A percentile compares a stretch with the other conserved stretches of the same genome.
These are phyloP conservation scores for Ascoidea tarda DNA, from an alignment of 805 yeast species.

Conservation along the genomic window DNA sequence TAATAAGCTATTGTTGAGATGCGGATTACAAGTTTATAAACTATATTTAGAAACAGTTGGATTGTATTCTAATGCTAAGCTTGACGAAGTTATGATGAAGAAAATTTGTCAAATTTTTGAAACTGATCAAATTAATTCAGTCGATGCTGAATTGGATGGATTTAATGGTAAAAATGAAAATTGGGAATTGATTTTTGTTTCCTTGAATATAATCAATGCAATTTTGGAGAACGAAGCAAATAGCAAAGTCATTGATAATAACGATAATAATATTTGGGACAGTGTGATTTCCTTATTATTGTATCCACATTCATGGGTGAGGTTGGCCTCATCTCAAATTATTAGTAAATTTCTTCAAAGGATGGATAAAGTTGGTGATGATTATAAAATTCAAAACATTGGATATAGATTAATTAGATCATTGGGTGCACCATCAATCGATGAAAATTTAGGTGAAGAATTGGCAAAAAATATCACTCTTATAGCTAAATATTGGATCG, in stretches of 20 bases:
- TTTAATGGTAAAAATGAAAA: constrained; percentile 21
- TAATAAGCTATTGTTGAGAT: constrained; percentile 40
- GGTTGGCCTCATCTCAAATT: constrained; percentile 44
- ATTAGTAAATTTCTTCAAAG: constrained; percentile 14
- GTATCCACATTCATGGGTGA: constrained; percentile 88
- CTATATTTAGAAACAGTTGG: constrained; percentile 40
- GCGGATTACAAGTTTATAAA: constrained; percentile 65
- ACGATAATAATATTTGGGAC: constrained; percentile 32
- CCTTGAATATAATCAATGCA: constrained; percentile 32
- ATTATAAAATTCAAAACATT: constrained; percentile 46
- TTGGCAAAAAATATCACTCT: constrained; percentile 52
- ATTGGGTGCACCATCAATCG: constrained; percentile 63
- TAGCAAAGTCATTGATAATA: constrained; percentile 15
- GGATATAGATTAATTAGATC: constrained; percentile 62
- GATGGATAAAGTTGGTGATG: constrained; percentile 17
- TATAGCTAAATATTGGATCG: constrained; percentile 50
- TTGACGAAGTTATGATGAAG: constrained; percentile 25
- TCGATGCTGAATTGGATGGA: no score
- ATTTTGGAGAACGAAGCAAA: constrained; percentile 11
- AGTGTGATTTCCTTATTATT: constrained; percentile 39
- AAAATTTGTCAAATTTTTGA: constrained; percentile 21
- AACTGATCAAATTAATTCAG: constrained; percentile 19
- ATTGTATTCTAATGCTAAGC: constrained; percentile 18
- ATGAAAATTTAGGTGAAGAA: constrained; percentile 48
- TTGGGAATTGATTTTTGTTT: constrained; percentile 72